A percentile compares a stretch with the other conserved stretches of the same genome.
phyloP scores from a whole-genome alignment of 257 asterid genomes.

The Lycium barbarum region DNA sequence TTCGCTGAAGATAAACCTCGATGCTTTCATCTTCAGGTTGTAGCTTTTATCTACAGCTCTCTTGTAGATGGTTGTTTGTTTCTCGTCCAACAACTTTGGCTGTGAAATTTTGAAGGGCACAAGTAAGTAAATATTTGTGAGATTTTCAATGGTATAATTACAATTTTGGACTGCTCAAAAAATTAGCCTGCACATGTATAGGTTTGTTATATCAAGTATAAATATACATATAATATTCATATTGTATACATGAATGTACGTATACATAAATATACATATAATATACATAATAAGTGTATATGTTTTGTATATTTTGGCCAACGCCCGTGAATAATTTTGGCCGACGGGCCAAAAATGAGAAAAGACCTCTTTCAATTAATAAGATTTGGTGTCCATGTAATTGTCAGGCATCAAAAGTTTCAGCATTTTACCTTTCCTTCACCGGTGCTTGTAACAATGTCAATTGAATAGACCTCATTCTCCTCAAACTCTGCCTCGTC shows the following conservation, averaged over 20 bases:
- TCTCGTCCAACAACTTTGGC: constrained; percentile 86
- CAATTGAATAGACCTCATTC: constrained; percentile 85
- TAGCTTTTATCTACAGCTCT: constrained; percentile 94
- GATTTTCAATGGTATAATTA: too few relatives aligned
- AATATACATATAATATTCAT: too few relatives aligned
- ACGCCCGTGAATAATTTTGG: too few relatives aligned
- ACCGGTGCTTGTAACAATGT: constrained; percentile 91
- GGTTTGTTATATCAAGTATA: too few relatives aligned
- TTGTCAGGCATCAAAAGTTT: background rate
- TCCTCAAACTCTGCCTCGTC: constrained; percentile 90
- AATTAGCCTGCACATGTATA: too few relatives aligned
- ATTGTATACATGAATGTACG: too few relatives aligned
- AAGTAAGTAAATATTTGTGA: too few relatives aligned
- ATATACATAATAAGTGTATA: too few relatives aligned
- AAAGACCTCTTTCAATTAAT: background rate
- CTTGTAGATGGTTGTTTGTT: constrained; percentile 92
- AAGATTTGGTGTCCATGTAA: background rate
- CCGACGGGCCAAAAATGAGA: too few relatives aligned
- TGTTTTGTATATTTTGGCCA: too few relatives aligned
- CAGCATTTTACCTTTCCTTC: constrained; percentile 78
- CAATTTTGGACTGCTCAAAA: too few relatives aligned
- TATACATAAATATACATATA: too few relatives aligned
- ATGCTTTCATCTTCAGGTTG: constrained; percentile 90
- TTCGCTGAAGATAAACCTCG: constrained; percentile 90
- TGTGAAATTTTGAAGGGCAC: constrained; percentile 35